A percentile compares a stretch with the other conserved stretches of the same genome.
Evolutionary conservation across 2,329 filamentous ascomycete species (phyloP).

Genomic region (Escovopsis sp.): DNA sequence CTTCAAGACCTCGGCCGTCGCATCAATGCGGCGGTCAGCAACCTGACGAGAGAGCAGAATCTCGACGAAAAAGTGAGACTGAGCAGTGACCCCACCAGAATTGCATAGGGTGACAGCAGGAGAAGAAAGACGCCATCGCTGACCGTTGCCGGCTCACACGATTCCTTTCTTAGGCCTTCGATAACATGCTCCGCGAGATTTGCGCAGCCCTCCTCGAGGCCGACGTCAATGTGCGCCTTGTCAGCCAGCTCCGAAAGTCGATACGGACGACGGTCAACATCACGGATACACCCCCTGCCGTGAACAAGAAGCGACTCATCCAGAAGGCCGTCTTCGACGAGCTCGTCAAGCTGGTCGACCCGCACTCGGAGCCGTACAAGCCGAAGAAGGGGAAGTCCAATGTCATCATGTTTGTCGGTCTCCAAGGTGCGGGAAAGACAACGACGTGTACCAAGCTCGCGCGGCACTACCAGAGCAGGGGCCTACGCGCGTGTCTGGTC

Average conservation of each 20-base stretch:
- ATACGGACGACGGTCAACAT: slow-evolving; percentile 89
- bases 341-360: slow-evolving; percentile 87
- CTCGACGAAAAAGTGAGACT: slow-evolving; percentile 80
- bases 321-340: slow-evolving; percentile 97
- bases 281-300: slow-evolving; percentile 74
- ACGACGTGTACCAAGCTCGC: slow-evolving; percentile 97
- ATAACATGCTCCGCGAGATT: slow-evolving; percentile 97
- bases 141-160: not conserved
- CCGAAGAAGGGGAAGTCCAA: slow-evolving; percentile 93
- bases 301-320: slow-evolving; percentile 97
- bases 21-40: slow-evolving; percentile 91
- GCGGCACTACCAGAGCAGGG: slow-evolving; percentile 81
- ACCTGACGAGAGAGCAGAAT: slow-evolving; percentile 81
- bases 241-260: slow-evolving; percentile 79
- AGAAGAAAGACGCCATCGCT: no score
- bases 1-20: slow-evolving; percentile 96
- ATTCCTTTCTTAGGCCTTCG: slow-evolving; percentile 54
- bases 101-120: no score
- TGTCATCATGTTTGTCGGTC: slow-evolving; percentile 98
- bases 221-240: slow-evolving; percentile 92
- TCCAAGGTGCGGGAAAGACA: slow-evolving; percentile 95
- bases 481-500: slow-evolving; percentile 84
- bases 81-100: no score
- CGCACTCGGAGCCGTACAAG: slow-evolving; percentile 88
- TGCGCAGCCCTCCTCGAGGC: slow-evolving; percentile 89